Percentiles rank a stretch among this genome's conserved stretches.
Evolutionary conservation across 2,329 filamentous ascomycete species (phyloP).

Genomic region (Colletotrichum sp.): DNA sequence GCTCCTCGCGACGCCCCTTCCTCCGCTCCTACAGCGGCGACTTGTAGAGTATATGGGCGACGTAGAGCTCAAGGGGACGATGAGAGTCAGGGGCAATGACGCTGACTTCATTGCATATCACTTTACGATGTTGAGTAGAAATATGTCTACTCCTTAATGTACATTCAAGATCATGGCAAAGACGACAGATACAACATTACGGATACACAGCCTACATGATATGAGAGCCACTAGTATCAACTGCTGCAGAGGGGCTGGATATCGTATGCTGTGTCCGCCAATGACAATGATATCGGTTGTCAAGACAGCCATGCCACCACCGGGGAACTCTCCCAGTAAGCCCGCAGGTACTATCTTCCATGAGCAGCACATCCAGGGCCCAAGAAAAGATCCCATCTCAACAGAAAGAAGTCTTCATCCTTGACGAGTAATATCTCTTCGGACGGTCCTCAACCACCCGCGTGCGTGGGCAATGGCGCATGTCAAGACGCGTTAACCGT

Average conservation of each 20-base stretch:
- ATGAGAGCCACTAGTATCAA: neutral
- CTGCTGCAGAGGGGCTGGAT: neutral
- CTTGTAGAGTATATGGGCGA: neutral
- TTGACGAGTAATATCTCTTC: rapidly evolving
- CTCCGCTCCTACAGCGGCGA: neutral
- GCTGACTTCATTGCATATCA: neutral
- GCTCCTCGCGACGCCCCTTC: neutral
- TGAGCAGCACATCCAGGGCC: neutral
- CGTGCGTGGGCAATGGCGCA: neutral
- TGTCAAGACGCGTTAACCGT: neutral
- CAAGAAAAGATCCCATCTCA: neutral
- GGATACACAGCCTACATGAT: neutral
- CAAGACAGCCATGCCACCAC: neutral
- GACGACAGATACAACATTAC: neutral
- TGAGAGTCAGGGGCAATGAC: neutral
- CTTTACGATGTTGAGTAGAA: neutral
- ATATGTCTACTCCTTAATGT: rapidly evolving
- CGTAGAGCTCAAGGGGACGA: neutral
- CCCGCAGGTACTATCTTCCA: neutral
- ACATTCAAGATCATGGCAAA: neutral
- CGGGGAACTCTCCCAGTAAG: neutral
- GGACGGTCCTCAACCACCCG: neutral
- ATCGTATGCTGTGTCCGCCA: neutral
- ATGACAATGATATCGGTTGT: neutral
- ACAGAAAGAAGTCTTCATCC: neutral